Evolutionary conservation across 176 grass and related monocot genomes (phyloP), one percentile per base, ranked within the genome.

Genomic region (Triticum monococcum): DNA sequence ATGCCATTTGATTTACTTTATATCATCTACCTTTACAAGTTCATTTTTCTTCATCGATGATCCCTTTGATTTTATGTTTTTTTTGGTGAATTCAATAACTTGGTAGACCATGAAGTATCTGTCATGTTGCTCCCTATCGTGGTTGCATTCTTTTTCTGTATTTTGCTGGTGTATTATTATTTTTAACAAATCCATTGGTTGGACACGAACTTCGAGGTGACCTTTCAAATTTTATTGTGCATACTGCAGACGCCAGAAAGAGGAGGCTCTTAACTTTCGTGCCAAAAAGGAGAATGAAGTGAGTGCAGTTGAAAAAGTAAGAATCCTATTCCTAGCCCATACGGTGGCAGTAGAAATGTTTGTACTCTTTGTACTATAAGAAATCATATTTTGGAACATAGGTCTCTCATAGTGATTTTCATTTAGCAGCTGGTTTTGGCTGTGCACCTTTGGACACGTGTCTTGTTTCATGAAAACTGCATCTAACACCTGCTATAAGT

Each of bases 191-290:
- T 25, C 18, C 31, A 77, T 91, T 52, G 4, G 10, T 79, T 33
- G 32, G 77, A 61, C 38, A 52, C 57, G 54, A 68, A 40, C 1
- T 40, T 28, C 28, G 22, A 9, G 11, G 14, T 85, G 77, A 81
- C n/a, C 26, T 85, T 77, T 83, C 68, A n/a, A 79, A 59, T 50
- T 91, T 79, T 80, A 37, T 36, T 68, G 37, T 80, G 54, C 70
- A 59, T 84, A 81, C 45, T 32, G 65, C 85, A 99, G 94, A 88
- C 84, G 87, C 61, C 97, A 99, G 92, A 99, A 96, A 91, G 97
- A 99, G 91, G 97, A 99, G 68, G 92, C 97, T 60, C 92, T 99
- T 82, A 91, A 99, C 46, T 99, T 99, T 64, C 94, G 92, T 91
- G 87, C 82, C 84, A 89, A 88, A 88, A 99, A 99, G 84, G 90